Evolutionary conservation across 148 eudicot genomes (phyloP).

Genomic region (Rhododendron williamsianum): DNA sequence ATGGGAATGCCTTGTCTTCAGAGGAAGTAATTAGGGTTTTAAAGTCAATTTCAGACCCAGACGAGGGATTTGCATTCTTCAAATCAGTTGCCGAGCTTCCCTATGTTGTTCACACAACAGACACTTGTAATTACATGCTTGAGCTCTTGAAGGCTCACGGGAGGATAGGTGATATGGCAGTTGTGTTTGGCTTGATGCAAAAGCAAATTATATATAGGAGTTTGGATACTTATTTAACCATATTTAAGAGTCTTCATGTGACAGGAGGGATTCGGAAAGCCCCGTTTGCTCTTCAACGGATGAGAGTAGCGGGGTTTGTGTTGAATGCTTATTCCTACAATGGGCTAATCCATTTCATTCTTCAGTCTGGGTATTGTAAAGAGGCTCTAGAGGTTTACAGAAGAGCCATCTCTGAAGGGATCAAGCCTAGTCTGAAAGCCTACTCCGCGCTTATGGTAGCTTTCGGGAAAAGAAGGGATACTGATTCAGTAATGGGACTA

Average conservation of each 20-base stretch:
- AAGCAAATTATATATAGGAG: slow-evolving; percentile 79
- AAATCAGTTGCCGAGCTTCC: slow-evolving; percentile 47
- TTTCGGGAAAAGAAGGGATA: slow-evolving; percentile 78
- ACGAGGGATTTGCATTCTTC: slow-evolving; percentile 52
- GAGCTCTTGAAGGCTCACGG: slow-evolving; percentile 52
- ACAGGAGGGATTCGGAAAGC: slow-evolving; percentile 78
- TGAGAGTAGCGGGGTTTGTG: slow-evolving; percentile 59
- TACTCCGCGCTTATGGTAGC: slow-evolving; percentile 99
- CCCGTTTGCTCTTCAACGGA: slow-evolving; percentile 53
- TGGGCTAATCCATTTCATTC: slow-evolving; percentile 80
- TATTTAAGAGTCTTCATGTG: slow-evolving; percentile 57
- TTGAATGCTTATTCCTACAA: slow-evolving; percentile 84
- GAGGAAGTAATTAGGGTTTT: slow-evolving; percentile 39
- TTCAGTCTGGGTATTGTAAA: slow-evolving; percentile 57
- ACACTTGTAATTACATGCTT: slow-evolving; percentile 85
- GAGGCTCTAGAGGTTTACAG: slow-evolving; percentile 74
- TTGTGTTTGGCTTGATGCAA: slow-evolving; percentile 88
- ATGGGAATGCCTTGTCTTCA: slow-evolving; percentile 26
- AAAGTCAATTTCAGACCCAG: slow-evolving; percentile 46
- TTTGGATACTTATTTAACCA: slow-evolving; percentile 67
- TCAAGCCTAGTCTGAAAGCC: slow-evolving; percentile 84
- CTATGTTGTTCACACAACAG: slow-evolving; percentile 65
- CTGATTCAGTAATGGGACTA: slow-evolving; percentile 61
- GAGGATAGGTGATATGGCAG: slow-evolving; percentile 61
- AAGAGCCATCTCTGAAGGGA: slow-evolving; percentile 61